Percentiles rank a stretch among this genome's conserved stretches.
phyloP scores from a whole-genome alignment of 805 yeast species.

The Metschnikowia proteae region DNA sequence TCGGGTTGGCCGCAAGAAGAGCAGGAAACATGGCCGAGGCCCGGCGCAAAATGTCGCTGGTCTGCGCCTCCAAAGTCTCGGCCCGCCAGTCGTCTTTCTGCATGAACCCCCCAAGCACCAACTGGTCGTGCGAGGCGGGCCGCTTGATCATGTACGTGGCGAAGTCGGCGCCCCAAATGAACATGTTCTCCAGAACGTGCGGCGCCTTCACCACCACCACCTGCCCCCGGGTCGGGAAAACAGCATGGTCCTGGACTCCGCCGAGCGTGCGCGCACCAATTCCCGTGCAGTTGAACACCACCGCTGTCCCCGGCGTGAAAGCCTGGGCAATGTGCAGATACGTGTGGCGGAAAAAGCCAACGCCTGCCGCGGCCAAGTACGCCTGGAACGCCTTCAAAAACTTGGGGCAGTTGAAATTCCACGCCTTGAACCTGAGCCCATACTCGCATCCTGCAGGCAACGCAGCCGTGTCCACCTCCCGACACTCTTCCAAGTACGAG shows the following conservation, averaged over 20 bases:
- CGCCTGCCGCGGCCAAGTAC: conserved; percentile 47
- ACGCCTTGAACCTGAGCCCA: conserved; percentile 56
- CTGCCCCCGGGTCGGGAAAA: conserved; percentile 79
- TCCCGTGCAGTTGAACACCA: conserved; percentile 76
- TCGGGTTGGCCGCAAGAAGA: conserved; percentile 36
- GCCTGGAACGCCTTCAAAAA: conserved; percentile 47
- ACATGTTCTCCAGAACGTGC: conserved; percentile 53
- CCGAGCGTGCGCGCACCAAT: conserved; percentile 60
- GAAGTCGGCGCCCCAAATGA: conserved; percentile 58
- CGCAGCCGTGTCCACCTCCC: conserved; percentile 29
- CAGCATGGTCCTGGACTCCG: conserved; percentile 59
- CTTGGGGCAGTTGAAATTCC: conserved; percentile 71
- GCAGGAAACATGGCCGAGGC: conserved; percentile 51
- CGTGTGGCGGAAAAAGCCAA: conserved; percentile 44
- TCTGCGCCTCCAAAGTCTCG: conserved; percentile 54
- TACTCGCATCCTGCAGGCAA: conserved; percentile 51
- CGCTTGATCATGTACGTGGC: conserved; percentile 72
- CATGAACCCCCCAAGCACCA: conserved; percentile 71
- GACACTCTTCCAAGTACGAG: conserved; percentile 48
- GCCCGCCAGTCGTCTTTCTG: conserved; percentile 62
- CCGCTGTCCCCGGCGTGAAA: conserved; percentile 31
- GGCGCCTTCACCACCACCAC: conserved; percentile 72
- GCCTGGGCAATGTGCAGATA: conserved; percentile 59
- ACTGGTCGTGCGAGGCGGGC: conserved; percentile 60
- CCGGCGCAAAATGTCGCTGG: conserved; percentile 58